phyloP scores from a whole-genome alignment of 257 asterid genomes.

The Solanum okadae region DNA sequence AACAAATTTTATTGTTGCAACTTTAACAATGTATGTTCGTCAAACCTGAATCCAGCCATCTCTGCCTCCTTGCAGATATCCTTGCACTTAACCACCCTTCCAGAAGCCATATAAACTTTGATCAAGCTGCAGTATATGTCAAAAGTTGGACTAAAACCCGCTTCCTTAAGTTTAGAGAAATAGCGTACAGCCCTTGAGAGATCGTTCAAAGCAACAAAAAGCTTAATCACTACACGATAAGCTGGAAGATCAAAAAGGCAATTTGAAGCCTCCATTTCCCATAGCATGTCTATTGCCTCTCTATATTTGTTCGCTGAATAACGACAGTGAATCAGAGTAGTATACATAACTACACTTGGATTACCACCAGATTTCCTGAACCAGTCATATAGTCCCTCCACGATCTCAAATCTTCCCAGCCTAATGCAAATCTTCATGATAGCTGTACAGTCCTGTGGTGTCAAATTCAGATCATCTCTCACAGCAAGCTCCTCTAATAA shows the following conservation, averaged over 20 bases:
- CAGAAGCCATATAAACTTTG: slow-evolving; percentile 37
- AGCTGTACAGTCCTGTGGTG: slow-evolving; percentile 62
- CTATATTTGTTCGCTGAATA: slow-evolving; percentile 41
- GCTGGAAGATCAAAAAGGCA: slow-evolving; percentile 74
- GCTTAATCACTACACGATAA: slow-evolving; percentile 67
- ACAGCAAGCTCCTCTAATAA: slow-evolving; percentile 71
- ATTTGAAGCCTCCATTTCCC: slow-evolving; percentile 81
- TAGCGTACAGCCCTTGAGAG: slow-evolving; percentile 50
- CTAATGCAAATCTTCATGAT: slow-evolving; percentile 59
- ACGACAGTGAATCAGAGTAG: slow-evolving; percentile 60
- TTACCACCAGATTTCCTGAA: slow-evolving; percentile 36
- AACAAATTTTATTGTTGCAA: not conserved
- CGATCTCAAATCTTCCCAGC: slow-evolving; percentile 52
- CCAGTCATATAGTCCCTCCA: slow-evolving; percentile 68
- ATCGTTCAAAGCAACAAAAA: slow-evolving; percentile 63
- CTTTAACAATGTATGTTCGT: slow-evolving; percentile 7
- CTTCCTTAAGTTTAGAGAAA: slow-evolving; percentile 61
- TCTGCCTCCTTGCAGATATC: slow-evolving; percentile 66
- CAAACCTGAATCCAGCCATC: slow-evolving; percentile 59
- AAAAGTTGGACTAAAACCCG: slow-evolving; percentile 54
- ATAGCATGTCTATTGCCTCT: slow-evolving; percentile 62
- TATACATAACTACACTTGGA: slow-evolving; percentile 72
- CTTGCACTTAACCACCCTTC: slow-evolving; percentile 63
- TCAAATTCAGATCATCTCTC: slow-evolving; percentile 56
- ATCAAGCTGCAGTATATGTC: slow-evolving; percentile 47